Conservation (phyloP, 371 early-diverging fungal species). For the Mortierella sp. region DNA sequence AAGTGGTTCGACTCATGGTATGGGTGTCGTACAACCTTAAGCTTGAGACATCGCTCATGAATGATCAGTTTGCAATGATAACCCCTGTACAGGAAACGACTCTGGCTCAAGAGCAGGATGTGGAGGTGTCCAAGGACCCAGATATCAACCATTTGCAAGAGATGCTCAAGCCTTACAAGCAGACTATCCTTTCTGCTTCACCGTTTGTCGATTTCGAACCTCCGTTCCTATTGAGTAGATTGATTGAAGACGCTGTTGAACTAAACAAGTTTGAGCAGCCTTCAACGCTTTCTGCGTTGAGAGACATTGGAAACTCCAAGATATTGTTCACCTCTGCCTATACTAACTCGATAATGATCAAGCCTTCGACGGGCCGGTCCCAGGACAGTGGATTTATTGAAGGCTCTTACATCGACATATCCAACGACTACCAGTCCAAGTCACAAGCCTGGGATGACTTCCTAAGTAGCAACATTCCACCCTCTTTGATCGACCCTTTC, state of each 20-base stretch:
- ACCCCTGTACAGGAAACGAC: slow-evolving; percentile 37
- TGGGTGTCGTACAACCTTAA: slow-evolving; percentile 85
- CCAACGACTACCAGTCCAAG: slow-evolving; percentile 61
- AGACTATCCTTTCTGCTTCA: slow-evolving; percentile 81
- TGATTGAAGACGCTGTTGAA: slow-evolving; percentile 73
- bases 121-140: slow-evolving; percentile 19
- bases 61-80: slow-evolving; percentile 74
- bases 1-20: slow-evolving; percentile 80
- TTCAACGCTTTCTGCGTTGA: slow-evolving; percentile 27
- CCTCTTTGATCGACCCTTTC: slow-evolving; percentile 69
- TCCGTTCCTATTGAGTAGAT: slow-evolving; percentile 80
- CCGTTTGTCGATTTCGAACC: slow-evolving; percentile 83
- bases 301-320: slow-evolving; percentile 43
- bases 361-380: slow-evolving; percentile 47
- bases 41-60: slow-evolving; percentile 84
- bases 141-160: slow-evolving; percentile 34
- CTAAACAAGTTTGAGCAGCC: slow-evolving; percentile 45
- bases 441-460: slow-evolving; percentile 66
- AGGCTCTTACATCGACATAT: slow-evolving; percentile 59
- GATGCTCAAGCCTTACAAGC: slow-evolving; percentile 60
- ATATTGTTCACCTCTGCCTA: slow-evolving; percentile 29
- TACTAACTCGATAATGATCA: slow-evolving; percentile 26
- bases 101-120: slow-evolving; percentile 27
- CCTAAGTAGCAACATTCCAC: slow-evolving; percentile 58
- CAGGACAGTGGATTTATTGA: slow-evolving; percentile 57